Base-by-base conservation (phyloP, 768 basidiomycete genomes). In the Phaeotremella skinneri region DNA sequence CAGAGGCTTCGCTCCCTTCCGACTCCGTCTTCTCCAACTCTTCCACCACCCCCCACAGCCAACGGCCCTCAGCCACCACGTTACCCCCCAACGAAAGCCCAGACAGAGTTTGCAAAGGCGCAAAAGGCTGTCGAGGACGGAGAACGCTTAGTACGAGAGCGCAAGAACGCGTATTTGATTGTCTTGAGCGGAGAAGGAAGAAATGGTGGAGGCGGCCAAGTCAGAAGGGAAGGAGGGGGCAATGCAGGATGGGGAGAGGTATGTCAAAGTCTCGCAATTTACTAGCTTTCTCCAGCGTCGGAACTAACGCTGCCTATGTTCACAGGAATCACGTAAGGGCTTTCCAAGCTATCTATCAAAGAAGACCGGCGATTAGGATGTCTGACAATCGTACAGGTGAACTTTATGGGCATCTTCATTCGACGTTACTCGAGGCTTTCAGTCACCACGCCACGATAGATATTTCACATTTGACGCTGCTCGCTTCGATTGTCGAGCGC, bases 21-120 rank as follows among this genome's bases (percentile, higher is more conserved):
- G 7, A 20, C 43, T 21, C 43, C 43, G 23, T 14, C 43, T 13
- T 45, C 43, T 9, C 43, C 43, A 14, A 11, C 13, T 13, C 11
- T 45, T 45, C 43, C 43, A 7, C 43, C 43, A 14, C 43, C 43
- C 6, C 13, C 43, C 13, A 23, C 6, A 7, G 20, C 13, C 6
- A 45, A 45, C 23, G 43, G 43, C 23, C 43, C 43, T 6, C 11
- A 45, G 43, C 43, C 43, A 9, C 43, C 43, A 14, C 43, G 13
- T 45, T 45, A 45, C 23, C 43, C 43, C 23, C 43, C 43, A 23
- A 45, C 43, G 13, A 45, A 45, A 45, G 43, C 43, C 13, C 43
- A 45, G 21, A 45, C 21, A 6, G 43, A 45, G 21, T 45, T 14
- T 23, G 43, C 13, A 7, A 45, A 45, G 21, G 43, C 43, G 11